Percentiles rank a stretch among this genome's conserved stretches.
Evolutionary conservation across 73 alveolate genomes (phyloP).

Genomic region (Uronychia setigera): DNA sequence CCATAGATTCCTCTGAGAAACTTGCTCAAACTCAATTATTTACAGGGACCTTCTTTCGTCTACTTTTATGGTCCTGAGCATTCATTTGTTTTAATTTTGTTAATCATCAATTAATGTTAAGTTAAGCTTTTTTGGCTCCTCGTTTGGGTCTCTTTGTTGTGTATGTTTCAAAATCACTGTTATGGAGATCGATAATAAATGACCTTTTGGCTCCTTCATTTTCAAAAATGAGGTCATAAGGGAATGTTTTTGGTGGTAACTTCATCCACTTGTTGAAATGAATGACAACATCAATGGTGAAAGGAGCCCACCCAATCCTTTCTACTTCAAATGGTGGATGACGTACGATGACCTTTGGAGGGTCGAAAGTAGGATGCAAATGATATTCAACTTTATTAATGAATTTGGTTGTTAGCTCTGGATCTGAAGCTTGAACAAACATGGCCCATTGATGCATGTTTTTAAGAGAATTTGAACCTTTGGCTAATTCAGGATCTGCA

Average conservation of each 20-base stretch:
- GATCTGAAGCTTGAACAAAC: constrained; percentile 47
- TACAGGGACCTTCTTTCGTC: too few species aligned
- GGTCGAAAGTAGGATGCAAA: constrained; percentile 64
- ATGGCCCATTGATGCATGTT: constrained; percentile 55
- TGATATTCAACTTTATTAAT: constrained; percentile 50
- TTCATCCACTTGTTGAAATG: constrained; percentile 55
- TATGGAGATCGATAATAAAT: constrained; percentile 35
- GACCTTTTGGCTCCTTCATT: constrained; percentile 34
- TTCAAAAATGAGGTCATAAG: constrained; percentile 50
- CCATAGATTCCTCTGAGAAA: too few species aligned
- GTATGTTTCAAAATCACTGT: too few species aligned
- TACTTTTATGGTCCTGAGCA: too few species aligned
- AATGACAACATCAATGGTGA: constrained; percentile 34
- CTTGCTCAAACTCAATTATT: too few species aligned
- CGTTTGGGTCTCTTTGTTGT: too few species aligned
- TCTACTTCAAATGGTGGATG: constrained; percentile 31
- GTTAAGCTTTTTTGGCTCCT: too few species aligned
- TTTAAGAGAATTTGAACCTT: neutral
- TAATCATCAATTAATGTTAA: too few species aligned
- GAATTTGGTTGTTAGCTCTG: constrained; percentile 38
- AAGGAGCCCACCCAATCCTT: constrained; percentile 62
- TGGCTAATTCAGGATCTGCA: constrained; percentile 13
- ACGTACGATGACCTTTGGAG: constrained; percentile 36
- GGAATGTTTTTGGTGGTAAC: constrained; percentile 18
- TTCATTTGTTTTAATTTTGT: too few species aligned